Base-by-base conservation (phyloP, 106 monocot species). In the Amphibolis antarctica region DNA sequence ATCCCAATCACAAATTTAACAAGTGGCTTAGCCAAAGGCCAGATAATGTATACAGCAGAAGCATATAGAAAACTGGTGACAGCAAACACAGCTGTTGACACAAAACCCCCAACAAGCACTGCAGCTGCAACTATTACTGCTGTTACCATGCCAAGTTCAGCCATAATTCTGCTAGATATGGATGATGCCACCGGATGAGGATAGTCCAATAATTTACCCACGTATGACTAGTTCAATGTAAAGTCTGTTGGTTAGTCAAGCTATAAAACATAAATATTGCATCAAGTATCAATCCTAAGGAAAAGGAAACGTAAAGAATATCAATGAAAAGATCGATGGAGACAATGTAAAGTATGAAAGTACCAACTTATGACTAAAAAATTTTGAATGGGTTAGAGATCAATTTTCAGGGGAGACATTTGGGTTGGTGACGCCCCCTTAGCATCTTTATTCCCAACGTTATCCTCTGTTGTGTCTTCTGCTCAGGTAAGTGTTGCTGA, bases 121-220 rank as follows among this genome's bases (percentile, higher is more conserved):
- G 85, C 80, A 31, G 80, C 77, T 43, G 80, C 73, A 59, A 74
- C 85, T 62, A 83, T 75, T 27, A 85, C 10, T 24, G 80, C 78
- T 59, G 85, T 83, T 27, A 85, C 77, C 80, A 85, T 77, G 53
- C 80, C 89, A 60, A 89, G 82, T 66, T 89, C 89, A 71, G 74
- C 80, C 75, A 89, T 80, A 51, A 89, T 63, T 78, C 89, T 85
- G 69, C 85, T 78, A 21, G 89, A 89, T 75, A 89, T 89, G 25
- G 85, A 85, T 60, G 89, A 85, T 63, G 89, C 89, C 69, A 89
- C 82, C n/a, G 89, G 89, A 66, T 89, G 69, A 53, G 89, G 85
- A 67, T 82, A 78, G 49, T 82, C 73, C 19, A 69, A 72, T 42
- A 78, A 58, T 59, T 83, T 89, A 5, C 82, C 85, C 49, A 89